Percentiles rank a stretch among this genome's conserved stretches.
These are phyloP conservation scores for Amphibolis antarctica DNA, from an alignment of 106 monocot species.

Conservation along the genomic window DNA sequence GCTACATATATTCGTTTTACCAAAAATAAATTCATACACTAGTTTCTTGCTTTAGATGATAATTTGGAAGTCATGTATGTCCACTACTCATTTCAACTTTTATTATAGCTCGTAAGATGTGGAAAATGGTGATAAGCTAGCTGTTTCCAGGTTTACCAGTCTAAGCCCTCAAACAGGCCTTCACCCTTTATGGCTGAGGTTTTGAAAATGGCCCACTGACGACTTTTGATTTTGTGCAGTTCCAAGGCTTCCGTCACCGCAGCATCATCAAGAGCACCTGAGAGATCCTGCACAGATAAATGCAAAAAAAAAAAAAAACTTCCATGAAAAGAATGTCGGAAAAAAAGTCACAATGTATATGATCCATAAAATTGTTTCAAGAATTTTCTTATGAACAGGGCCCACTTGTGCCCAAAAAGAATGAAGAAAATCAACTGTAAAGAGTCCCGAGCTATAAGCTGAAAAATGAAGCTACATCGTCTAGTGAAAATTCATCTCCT, in stretches of 20 bases:
- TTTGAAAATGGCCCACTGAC: conserved; percentile 97
- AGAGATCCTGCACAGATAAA: conserved; percentile 91
- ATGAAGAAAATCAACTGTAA: too few species aligned
- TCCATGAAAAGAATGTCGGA: too few species aligned
- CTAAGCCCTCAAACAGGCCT: conserved; percentile 94
- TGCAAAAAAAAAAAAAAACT: neutral
- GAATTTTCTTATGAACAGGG: too few species aligned
- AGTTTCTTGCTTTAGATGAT: neutral
- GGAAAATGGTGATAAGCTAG: neutral
- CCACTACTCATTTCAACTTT: neutral
- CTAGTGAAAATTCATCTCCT: too few species aligned
- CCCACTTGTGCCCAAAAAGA: too few species aligned
- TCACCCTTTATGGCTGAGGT: conserved; percentile 97
- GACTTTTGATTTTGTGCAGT: conserved; percentile 87
- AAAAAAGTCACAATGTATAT: too few species aligned
- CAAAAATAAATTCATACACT: neutral
- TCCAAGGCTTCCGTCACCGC: conserved; percentile 83
- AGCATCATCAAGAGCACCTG: conserved; percentile 96
- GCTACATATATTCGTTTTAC: neutral
- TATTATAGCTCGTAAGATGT: neutral
- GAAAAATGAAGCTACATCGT: too few species aligned
- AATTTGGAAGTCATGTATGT: neutral
- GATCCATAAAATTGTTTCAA: too few species aligned
- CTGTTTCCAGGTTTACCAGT: conserved; percentile 42
- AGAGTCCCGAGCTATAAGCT: too few species aligned